Evolutionary conservation across 2,329 filamentous ascomycete species (phyloP), one percentile per base, ranked within the genome.

Genomic region (Didymella glomerata): DNA sequence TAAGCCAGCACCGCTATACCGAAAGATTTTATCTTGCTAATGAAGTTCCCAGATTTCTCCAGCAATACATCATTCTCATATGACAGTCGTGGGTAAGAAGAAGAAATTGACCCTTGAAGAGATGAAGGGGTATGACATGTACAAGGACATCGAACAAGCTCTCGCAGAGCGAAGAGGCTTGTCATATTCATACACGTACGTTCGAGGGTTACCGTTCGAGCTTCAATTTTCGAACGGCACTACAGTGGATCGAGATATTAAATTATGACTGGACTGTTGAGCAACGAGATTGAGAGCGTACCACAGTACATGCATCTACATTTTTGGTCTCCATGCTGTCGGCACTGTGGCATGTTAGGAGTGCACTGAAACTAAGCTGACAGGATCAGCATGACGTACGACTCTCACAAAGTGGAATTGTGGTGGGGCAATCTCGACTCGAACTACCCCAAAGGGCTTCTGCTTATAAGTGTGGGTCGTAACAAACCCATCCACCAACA

Each of bases 41-140:
- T 14, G 10, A 11, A 18, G 13, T 20, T 22, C 6, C 2, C 4
- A 52, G 63, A 62, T 10, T 89, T 89, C 74, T 88, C 86, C 0
- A 81, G 80, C 41, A 89, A 89, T 67, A 88, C 82, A 24, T 82
- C 77, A 13, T 32, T 42, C 30, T 72, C 81, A 0, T 82, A 80
- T 0, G 89, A 90, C 75, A 86, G 87, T 90, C 0, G 82, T 85
- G 63, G 83, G 88, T 50, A 82, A 86, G 65, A 83, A 79, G 63
- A 81, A 84, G 47, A 87, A 87, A 61, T 68, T 90, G 30, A 90
- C 87, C 0, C 88, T 90, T 47, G 86, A 89, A 62, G 87, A 90
- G 71, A 89, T 90, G 86, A 90, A 90, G 60, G 79, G 80, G 80
- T 65, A 60, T 38, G 63, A 65, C 10, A 66, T 66, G 65, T 65